A percentile compares a stretch with the other conserved stretches of the same genome.
phyloP scores from a whole-genome alignment of 441 rosid genomes.

The Biscutella laevigata region DNA sequence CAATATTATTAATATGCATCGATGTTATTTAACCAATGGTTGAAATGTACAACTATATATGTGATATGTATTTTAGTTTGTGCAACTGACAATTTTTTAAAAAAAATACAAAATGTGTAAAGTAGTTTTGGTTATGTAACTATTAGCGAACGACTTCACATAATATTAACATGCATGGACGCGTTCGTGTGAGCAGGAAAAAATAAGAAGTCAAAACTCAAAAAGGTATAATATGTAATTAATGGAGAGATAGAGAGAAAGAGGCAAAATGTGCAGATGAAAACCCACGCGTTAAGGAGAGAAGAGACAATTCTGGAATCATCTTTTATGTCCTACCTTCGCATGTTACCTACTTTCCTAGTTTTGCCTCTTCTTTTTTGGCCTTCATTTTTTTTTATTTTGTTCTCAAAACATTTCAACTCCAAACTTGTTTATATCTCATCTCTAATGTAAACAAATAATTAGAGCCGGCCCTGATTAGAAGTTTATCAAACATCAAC shows the following conservation, averaged over 20 bases:
- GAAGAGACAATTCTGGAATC: conserved; percentile 27
- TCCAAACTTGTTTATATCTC: not conserved
- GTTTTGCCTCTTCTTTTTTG: conserved; percentile 21
- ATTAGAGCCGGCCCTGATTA: too few species aligned
- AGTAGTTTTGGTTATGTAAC: not conserved
- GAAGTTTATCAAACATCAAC: too few species aligned
- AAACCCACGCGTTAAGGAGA: conserved; percentile 25
- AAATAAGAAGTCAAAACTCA: too few species aligned
- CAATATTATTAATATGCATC: too few species aligned
- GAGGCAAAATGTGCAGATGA: conserved; percentile 13
- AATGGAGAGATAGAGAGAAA: not conserved
- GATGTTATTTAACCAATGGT: too few species aligned
- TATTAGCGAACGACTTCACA: not conserved
- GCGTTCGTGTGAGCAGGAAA: conserved; percentile 5
- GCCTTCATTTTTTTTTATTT: not conserved
- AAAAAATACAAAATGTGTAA: too few species aligned
- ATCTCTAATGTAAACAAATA: not conserved
- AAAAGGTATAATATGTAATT: not conserved
- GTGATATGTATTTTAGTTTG: too few species aligned
- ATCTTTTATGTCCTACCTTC: conserved; percentile 25
- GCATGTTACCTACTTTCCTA: conserved; percentile 25
- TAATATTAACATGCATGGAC: not conserved
- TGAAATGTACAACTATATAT: too few species aligned
- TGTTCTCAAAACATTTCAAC: not conserved
- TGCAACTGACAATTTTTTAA: too few species aligned